phyloP scores from a whole-genome alignment of 73 alveolate genomes.

The Breviolum minutum region DNA sequence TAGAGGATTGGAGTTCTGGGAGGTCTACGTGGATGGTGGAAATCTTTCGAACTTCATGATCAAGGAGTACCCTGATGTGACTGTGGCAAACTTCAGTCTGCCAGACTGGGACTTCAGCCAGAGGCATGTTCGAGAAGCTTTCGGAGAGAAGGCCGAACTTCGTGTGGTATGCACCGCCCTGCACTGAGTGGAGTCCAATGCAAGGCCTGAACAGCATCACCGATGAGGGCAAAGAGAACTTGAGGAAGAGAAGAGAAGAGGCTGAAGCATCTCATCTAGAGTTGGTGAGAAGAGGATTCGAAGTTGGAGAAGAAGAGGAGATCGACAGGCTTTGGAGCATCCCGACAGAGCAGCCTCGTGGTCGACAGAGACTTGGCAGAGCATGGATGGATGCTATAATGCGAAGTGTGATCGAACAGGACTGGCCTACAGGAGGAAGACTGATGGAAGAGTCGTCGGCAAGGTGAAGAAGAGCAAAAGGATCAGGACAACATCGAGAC shows the following conservation, averaged over 20 bases:
- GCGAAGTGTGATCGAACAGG: not conserved
- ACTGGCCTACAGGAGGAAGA: not conserved
- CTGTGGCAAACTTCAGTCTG: not conserved
- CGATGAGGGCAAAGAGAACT: not conserved
- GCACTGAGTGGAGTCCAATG: constrained; percentile 15
- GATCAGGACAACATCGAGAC: not conserved
- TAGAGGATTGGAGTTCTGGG: not conserved
- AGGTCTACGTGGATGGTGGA: not conserved
- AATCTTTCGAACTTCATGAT: not conserved
- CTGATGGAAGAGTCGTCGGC: not conserved
- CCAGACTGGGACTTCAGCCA: constrained; percentile 42
- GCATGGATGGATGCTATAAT: not conserved
- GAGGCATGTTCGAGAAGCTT: not conserved
- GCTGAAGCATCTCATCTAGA: not conserved
- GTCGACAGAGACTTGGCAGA: not conserved
- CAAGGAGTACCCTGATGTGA: not conserved
- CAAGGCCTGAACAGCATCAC: not conserved
- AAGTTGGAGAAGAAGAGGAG: not conserved
- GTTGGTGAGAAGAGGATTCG: not conserved
- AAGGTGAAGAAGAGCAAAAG: not conserved
- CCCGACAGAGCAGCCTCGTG: not conserved
- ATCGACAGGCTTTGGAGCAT: not conserved
- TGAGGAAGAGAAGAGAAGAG: not conserved
- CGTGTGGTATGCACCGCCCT: constrained; percentile 2
- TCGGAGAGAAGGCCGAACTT: not conserved